Conservation (phyloP, 352 stramenopile genomes). For the Blastocystis sp. region DNA sequence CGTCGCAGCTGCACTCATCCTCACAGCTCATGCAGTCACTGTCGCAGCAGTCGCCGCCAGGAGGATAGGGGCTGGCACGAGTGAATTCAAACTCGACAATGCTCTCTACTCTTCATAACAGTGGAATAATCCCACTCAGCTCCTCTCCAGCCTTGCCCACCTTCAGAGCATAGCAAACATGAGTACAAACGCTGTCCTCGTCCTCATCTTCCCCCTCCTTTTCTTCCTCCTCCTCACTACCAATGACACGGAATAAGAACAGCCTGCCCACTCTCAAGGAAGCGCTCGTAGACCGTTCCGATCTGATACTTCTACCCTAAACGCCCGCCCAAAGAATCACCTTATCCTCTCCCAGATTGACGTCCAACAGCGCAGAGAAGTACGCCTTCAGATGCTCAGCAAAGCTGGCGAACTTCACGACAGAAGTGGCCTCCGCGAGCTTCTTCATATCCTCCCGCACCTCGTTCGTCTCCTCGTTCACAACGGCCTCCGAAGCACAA, state of each 20-base stretch:
- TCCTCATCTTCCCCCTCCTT: background rate
- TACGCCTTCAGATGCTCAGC: background rate
- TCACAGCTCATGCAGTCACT: background rate
- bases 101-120: slow-evolving; percentile 5
- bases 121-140: background rate
- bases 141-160: slow-evolving; percentile 1
- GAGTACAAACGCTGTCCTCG: background rate
- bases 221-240: slow-evolving; percentile 4
- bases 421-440: slow-evolving; percentile 7
- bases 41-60: background rate
- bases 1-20: background rate
- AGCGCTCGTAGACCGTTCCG: slow-evolving; percentile 38
- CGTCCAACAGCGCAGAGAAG: slow-evolving; percentile 13
- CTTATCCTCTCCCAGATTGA: slow-evolving; percentile 7
- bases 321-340: background rate
- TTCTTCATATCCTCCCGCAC: slow-evolving; percentile 49
- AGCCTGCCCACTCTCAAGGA: background rate
- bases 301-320: slow-evolving; percentile 13
- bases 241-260: background rate
- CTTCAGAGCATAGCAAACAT: slow-evolving; percentile 35
- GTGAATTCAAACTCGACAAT: slow-evolving; percentile 52
- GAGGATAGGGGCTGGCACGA: background rate
- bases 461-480: slow-evolving; percentile 46
- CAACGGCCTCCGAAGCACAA: background rate
- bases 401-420: background rate